phyloP scores from a whole-genome alignment of 2,329 filamentous ascomycete genomes.

The Escovopsis sp. region DNA sequence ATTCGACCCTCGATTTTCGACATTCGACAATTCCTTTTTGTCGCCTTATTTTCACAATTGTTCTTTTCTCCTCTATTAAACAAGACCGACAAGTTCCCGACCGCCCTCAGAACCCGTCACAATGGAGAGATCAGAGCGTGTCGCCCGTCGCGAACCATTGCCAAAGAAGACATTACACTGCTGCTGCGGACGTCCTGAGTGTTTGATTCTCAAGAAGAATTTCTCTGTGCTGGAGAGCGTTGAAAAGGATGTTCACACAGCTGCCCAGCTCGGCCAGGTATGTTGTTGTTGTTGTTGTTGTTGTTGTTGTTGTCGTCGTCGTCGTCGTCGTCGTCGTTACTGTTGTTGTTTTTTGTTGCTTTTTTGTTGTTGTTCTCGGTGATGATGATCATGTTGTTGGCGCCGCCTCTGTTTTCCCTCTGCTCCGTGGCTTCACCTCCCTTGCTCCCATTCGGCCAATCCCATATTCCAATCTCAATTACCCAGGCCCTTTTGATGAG shows the following conservation, averaged over 20 bases:
- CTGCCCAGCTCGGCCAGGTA: conserved; percentile 83
- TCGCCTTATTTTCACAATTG: no score
- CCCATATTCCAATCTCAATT: not conserved
- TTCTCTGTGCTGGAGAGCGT: conserved; percentile 62
- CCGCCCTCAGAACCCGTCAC: not conserved
- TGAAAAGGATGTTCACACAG: conserved; percentile 76
- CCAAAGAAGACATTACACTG: conserved; percentile 37
- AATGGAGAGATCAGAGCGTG: conserved; percentile 10
- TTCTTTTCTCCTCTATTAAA: no score
- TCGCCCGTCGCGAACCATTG: conserved; percentile 10
- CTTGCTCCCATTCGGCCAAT: not conserved
- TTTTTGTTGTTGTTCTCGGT: not conserved
- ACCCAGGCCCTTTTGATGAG: no score
- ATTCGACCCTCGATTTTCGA: no score
- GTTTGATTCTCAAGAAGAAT: conserved; percentile 70
- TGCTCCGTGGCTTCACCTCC: not conserved
- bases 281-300: not conserved
- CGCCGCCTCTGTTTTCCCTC: not conserved
- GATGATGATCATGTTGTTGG: not conserved
- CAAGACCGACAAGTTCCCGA: no score
- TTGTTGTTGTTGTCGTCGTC: conserved; percentile 1
- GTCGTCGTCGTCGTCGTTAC: not conserved
- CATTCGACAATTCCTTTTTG: no score
- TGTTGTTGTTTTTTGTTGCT: not conserved
- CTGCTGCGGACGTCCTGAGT: conserved; percentile 75